A percentile compares a stretch with the other conserved stretches of the same genome.
Conservation (phyloP, 2,329 filamentous ascomycete species). For the Plectosphaerella sp. region DNA sequence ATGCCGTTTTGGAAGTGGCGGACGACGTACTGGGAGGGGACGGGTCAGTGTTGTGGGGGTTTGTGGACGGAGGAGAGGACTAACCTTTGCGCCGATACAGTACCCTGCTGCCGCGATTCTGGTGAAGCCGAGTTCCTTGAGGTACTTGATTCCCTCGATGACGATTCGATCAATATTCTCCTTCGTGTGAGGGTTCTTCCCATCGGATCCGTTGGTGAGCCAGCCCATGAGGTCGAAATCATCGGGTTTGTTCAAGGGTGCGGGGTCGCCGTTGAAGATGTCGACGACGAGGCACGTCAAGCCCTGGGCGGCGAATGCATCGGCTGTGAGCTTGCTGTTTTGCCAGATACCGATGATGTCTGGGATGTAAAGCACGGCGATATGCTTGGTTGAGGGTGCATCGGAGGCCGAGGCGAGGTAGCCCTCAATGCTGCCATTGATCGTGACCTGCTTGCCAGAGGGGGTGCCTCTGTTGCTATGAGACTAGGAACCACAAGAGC, state of each 20-base stretch:
- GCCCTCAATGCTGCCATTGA: constrained; percentile 30
- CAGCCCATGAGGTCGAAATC: constrained; percentile 22
- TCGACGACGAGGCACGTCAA: constrained; percentile 34
- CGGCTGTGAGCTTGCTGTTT: constrained; percentile 37
- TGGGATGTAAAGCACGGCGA: constrained; percentile 40
- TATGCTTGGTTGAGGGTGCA: constrained; percentile 30
- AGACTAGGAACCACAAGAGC: background rate
- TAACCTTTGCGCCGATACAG: constrained; percentile 65
- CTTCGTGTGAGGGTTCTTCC: constrained; percentile 39
- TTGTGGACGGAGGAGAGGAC: too few relatives aligned
- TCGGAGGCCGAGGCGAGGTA: constrained; percentile 46
- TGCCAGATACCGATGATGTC: constrained; percentile 49
- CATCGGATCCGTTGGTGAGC: constrained; percentile 35
- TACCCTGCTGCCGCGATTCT: constrained; percentile 65
- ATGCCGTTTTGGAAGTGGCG: constrained; percentile 62
- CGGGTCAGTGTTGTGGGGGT: too few relatives aligned
- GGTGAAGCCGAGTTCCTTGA: constrained; percentile 53
- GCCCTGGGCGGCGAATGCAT: constrained; percentile 30
- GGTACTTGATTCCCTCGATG: constrained; percentile 41
- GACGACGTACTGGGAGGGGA: constrained; percentile 48
- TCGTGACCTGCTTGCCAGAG: constrained; percentile 39
- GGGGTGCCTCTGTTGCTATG: constrained; percentile 36
- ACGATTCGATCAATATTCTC: constrained; percentile 27
- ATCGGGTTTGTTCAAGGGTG: too few relatives aligned
- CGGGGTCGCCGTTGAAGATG: constrained; percentile 30